Base-by-base conservation (phyloP, 2,329 filamentous ascomycete genomes). In the Penicillium sclerotiorum region DNA sequence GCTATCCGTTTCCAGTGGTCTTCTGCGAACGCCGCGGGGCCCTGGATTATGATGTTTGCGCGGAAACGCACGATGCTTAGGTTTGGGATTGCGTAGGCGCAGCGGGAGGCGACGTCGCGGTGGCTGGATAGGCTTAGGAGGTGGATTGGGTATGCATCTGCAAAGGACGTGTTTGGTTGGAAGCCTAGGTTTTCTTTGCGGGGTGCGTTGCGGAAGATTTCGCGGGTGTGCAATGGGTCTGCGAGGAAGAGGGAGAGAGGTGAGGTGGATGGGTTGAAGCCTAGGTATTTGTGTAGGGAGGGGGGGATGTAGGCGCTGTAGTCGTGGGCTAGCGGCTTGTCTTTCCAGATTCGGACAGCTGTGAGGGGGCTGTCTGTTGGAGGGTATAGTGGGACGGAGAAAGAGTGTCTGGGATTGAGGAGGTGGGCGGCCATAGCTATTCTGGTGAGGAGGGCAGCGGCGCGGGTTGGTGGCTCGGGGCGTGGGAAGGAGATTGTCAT, bases 61-160 rank as follows among this genome's bases (percentile, higher is more conserved):
- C 82, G 73, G 59, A 83, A 85, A 12, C 81, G 76, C 5, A 77
- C 65, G n/a, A 78, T 75, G 43, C 77, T 76, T 27, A 85, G 68
- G 2, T 65, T 62, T 1, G 73, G 74, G 12, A 71, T 67, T 4
- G 67, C 68, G 6, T 59, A 55, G 20, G 55, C 60, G 5, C 82
- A 71, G 11, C 69, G 67, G 3, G 60, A 62, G 7, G 75, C 77
- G 4, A 84, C 70, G 21, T 82, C 75, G 5, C 74, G 76, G 11
- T 83, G 73, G 33, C 79, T 82, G 13, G 80, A 72, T 13, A 85
- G 63, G 39, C 77, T 81, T 38, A 84, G 65, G 4, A 85, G 69
- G 45, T 83, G 78, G 4, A 85, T 66, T 0, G 82, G 81, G 53
- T 85, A 85, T 1, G 81, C 78, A 57, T 85, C 82, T 32, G 77